Base-by-base conservation (phyloP, 805 yeast species). In the Candida jianshihensis region DNA sequence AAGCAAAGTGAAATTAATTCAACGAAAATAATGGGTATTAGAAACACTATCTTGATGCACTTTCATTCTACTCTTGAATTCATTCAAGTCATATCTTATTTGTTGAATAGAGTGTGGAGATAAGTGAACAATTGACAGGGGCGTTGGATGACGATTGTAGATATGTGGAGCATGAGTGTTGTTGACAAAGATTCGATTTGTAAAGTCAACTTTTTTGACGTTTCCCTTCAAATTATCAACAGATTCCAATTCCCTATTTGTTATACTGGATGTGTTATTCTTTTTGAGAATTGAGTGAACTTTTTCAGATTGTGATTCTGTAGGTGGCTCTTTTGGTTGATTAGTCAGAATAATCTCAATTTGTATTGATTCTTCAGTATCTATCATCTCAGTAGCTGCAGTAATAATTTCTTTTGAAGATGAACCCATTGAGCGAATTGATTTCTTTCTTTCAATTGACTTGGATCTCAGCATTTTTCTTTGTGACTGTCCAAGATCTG, bases 21-120 rank as follows among this genome's bases (percentile, higher is more conserved):
- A 29, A 16, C 65, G 69, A 52, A 79, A 81, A 54, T 71, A 78
- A 49, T 83, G 90, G 7, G 90, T 83, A 53, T 75, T 71, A 21
- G 60, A 56, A 37, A 66, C 69, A 26, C 85, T 76, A 26, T 64
- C 60, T 38, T 73, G 78, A 54, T 83, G 87, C 25, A 83, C 82
- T 26, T 63, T 56, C 94, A 83, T 83, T 38, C 74, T 81, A 42
- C 73, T 68, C 53, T 83, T 83, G 59, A 61, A 81, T 19, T 65
- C 61, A 49, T 83, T 83, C 47, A 83, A 56, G 51, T 83, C 90
- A 27, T 62, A 59, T 54, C 84, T 75, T 45, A 83, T 76, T 35
- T 65, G 67, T 43, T 67, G 68, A 38, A 79, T 68, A 44, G 70
- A 61, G 19, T 56, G 55, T 3, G 78, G 73, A 38, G 73, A 72